Base-by-base conservation (phyloP, 257 asterid species). In the Sherardia arvensis region DNA sequence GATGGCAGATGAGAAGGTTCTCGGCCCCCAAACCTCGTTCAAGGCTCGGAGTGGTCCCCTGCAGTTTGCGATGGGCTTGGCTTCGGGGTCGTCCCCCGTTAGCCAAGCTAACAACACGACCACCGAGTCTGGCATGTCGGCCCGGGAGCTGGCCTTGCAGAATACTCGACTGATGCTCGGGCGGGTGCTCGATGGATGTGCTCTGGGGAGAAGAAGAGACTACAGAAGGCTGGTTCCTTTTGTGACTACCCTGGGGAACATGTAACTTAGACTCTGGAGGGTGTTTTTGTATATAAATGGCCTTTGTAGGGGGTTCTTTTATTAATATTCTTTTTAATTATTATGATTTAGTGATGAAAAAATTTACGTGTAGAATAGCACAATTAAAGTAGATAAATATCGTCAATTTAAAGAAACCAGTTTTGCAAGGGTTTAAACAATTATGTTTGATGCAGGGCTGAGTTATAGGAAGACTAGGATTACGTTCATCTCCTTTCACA, bases 21-120 rank as follows among this genome's bases (percentile, higher is more conserved):
- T 87, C 45, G 96, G 82, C 6, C 89, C 96, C 57, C 97, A 90
- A 66, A 79, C 94, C 56, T 93, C 99, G 33, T 87, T 87, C 47
- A 93, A 90, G 77, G 95, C 99, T 40, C 90, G 97, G 26, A 93
- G 99, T 36, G 99, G 99, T 25, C 97, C 99, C 0, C 67, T 87
- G 72, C 99, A 87, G 83, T 93, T 84, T 68, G 82, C 87, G 7
- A 73, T 87, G 26, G 94, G 84, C 11, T 62, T 69, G 20, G 95
- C 88, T 7, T 77, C 66, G 30, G 91, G 93, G 40, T 38, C 73
- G 2, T 78, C 77, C 23, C 59, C 74, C 8, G 65, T 66, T 7
- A 71, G 79, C 68, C 93, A 73, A 51, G 73, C 67, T 34, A 75
- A 53, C n/a, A 48, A 69, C 71, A 69, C 75, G 4, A 61, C 61